phyloP scores from a whole-genome alignment of 768 basidiomycete species.

The Lyophyllum atratum region DNA sequence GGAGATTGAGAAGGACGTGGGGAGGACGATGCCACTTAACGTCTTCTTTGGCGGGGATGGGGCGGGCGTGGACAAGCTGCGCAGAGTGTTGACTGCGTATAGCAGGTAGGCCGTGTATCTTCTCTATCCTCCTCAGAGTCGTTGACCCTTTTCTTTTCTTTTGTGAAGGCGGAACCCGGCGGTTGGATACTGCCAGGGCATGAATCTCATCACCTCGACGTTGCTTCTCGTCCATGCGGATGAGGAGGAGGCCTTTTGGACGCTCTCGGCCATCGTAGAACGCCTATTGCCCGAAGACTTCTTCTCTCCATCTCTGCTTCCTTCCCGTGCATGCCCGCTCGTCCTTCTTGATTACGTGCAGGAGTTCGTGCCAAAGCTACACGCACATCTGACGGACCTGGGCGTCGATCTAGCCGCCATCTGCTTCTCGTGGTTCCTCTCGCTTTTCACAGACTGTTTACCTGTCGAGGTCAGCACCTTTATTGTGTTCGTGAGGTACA shows the following conservation, averaged over 20 bases:
- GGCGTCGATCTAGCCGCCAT: conserved; percentile 92
- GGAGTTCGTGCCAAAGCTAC: conserved; percentile 73
- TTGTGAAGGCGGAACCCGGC: conserved; percentile 77
- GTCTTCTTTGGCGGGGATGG: conserved; percentile 98
- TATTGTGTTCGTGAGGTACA: neutral
- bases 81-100: conserved; percentile 89
- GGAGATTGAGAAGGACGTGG: conserved; percentile 97
- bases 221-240: conserved; percentile 90
- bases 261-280: conserved; percentile 86
- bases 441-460: conserved; percentile 92
- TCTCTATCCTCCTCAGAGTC: neutral
- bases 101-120: conserved; percentile 64
- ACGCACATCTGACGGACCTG: conserved; percentile 72
- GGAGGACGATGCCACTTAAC: conserved; percentile 89
- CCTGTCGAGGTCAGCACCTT: conserved; percentile 76
- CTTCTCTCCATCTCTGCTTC: conserved; percentile 89
- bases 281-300: conserved; percentile 89
- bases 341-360: conserved; percentile 89
- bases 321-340: conserved; percentile 91
- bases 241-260: conserved; percentile 98
- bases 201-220: conserved; percentile 96
- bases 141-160: conserved; percentile 1
- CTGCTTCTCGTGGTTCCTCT: conserved; percentile 98
- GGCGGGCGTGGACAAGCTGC: conserved; percentile 87
- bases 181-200: conserved; percentile 94